These are phyloP conservation scores for Cercospora beticola DNA, from an alignment of 2,329 filamentous ascomycete species.

Conservation along the genomic window DNA sequence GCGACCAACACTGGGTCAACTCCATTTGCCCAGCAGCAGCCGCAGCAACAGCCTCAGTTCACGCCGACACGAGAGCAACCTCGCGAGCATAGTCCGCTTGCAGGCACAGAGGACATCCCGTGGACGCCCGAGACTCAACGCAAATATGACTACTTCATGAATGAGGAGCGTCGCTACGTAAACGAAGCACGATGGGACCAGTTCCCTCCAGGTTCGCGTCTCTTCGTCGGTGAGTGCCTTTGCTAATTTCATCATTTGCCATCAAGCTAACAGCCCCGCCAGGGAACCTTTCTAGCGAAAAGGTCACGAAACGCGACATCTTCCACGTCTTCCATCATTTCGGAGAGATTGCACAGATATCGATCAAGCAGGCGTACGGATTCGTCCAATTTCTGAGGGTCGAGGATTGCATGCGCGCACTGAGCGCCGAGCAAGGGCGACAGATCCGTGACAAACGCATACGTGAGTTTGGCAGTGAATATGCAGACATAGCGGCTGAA, in stretches of 20 bases:
- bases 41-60: background rate
- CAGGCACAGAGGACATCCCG: constrained; percentile 45
- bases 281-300: constrained; percentile 91
- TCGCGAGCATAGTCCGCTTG: constrained; percentile 8
- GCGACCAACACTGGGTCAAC: background rate
- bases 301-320: constrained; percentile 89
- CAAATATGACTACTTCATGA: constrained; percentile 70
- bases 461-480: constrained; percentile 59
- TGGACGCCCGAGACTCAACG: constrained; percentile 61
- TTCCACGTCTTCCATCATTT: constrained; percentile 87
- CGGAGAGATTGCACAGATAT: constrained; percentile 88
- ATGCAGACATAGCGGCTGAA: background rate
- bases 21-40: background rate
- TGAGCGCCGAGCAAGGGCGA: constrained; percentile 75
- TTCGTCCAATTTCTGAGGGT: constrained; percentile 90
- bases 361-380: constrained; percentile 93
- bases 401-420: constrained; percentile 70
- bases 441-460: constrained; percentile 88
- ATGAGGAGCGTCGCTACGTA: constrained; percentile 72
- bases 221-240: constrained; percentile 70
- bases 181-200: constrained; percentile 78
- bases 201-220: constrained; percentile 72
- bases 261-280: constrained; percentile 26
- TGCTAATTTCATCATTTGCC: constrained; percentile 9
- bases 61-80: constrained; percentile 34